Evolutionary conservation across 2,329 filamentous ascomycete species (phyloP).

Genomic region (Teratosphaeria nubilosa): DNA sequence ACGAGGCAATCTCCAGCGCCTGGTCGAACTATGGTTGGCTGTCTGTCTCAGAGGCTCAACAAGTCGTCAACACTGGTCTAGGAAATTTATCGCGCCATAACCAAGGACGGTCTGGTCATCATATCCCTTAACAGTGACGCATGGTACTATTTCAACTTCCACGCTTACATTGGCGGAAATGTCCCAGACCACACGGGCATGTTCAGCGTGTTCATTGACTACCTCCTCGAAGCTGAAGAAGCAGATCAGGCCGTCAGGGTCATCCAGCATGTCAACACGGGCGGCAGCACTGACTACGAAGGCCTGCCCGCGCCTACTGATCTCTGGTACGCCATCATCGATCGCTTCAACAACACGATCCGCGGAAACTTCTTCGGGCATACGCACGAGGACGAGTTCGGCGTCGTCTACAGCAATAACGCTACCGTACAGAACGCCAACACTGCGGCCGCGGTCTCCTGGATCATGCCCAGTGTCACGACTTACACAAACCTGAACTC

Average conservation of each 20-base stretch:
- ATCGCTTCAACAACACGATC: slow-evolving; percentile 45
- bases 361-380: slow-evolving; percentile 47
- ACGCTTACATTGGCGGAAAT: slow-evolving; percentile 43
- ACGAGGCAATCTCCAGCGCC: background rate
- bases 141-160: slow-evolving; percentile 51
- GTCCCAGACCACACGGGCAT: slow-evolving; percentile 43
- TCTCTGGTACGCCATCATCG: slow-evolving; percentile 26
- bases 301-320: slow-evolving; percentile 40
- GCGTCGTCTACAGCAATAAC: slow-evolving; percentile 46
- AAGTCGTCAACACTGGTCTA: background rate
- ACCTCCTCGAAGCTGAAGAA: slow-evolving; percentile 45
- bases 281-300: slow-evolving; percentile 30
- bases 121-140: slow-evolving; percentile 48
- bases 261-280: slow-evolving; percentile 47
- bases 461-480: slow-evolving; percentile 45
- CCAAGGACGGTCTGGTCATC: slow-evolving; percentile 35
- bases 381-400: slow-evolving; percentile 48
- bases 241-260: slow-evolving; percentile 46
- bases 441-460: slow-evolving; percentile 42
- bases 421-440: slow-evolving; percentile 26
- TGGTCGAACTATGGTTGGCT: background rate
- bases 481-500: slow-evolving; percentile 44
- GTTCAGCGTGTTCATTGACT: slow-evolving; percentile 43
- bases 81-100: background rate
- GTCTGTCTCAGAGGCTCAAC: background rate